phyloP scores from a whole-genome alignment of 2,329 filamentous ascomycete genomes.

The Neopestalotiopsis clavispora region DNA sequence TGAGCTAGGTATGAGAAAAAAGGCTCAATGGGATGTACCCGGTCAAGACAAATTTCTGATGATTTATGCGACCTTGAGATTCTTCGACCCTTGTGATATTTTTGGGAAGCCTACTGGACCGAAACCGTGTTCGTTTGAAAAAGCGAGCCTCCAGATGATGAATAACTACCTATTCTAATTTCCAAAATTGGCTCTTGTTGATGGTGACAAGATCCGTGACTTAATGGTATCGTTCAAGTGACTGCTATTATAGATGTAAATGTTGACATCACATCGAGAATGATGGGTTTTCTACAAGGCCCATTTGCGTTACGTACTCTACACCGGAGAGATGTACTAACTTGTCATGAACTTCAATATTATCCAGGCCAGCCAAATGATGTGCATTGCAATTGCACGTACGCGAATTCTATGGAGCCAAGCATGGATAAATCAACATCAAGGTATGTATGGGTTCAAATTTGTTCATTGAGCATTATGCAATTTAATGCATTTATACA shows the following conservation, averaged over 20 bases:
- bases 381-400: too few relatives aligned
- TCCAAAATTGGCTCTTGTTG: not conserved
- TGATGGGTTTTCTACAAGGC: too few relatives aligned
- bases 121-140: not conserved
- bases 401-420: too few relatives aligned
- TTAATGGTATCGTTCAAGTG: not conserved
- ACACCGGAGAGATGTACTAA: too few relatives aligned
- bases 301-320: too few relatives aligned
- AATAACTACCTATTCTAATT: not conserved
- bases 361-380: too few relatives aligned
- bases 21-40: slow-evolving; percentile 43
- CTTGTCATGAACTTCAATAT: too few relatives aligned
- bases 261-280: accelerated
- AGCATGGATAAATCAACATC: too few relatives aligned
- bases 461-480: not conserved
- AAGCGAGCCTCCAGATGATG: not conserved
- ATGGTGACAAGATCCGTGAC: not conserved
- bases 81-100: slow-evolving; percentile 18
- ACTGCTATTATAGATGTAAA: too few relatives aligned
- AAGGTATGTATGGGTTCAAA: not conserved
- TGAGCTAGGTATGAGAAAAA: slow-evolving; percentile 40
- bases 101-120: not conserved
- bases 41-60: slow-evolving; percentile 32
- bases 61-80: slow-evolving; percentile 12
- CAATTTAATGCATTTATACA: not conserved